phyloP scores from a whole-genome alignment of 139 green algal genomes.

The Haematococcus sp. region DNA sequence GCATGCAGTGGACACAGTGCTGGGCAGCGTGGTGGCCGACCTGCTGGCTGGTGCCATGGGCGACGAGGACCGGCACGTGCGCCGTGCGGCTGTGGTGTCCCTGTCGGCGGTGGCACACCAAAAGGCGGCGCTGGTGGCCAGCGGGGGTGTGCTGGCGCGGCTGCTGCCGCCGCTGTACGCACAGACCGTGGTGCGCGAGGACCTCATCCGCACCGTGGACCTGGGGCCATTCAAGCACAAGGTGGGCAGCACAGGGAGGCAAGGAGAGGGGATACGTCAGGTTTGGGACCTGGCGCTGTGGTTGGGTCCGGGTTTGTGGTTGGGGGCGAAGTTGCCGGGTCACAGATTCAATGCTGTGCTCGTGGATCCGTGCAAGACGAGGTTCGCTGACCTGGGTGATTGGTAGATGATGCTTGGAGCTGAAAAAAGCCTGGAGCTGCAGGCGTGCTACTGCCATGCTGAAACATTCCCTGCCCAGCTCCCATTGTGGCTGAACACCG shows the following conservation, averaged over 20 bases:
- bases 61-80: constrained; percentile 71
- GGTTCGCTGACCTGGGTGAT: no score
- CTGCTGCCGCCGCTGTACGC: constrained; percentile 83
- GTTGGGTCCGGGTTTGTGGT: background rate
- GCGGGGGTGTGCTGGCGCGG: constrained; percentile 19
- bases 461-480: no score
- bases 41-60: constrained; percentile 63
- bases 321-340: background rate
- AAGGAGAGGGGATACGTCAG: no score
- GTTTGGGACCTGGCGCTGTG: no score
- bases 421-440: no score
- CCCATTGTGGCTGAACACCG: no score
- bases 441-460: no score
- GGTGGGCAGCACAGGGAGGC: constrained; percentile 8
- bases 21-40: constrained; percentile 40
- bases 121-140: constrained; percentile 36
- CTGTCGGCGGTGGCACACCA: constrained; percentile 71
- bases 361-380: no score
- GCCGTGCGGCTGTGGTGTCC: constrained; percentile 73
- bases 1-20: constrained; percentile 64
- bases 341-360: no score
- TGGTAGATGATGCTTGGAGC: no score
- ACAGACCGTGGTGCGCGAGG: constrained; percentile 73
- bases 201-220: constrained; percentile 84
- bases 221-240: constrained; percentile 92